Percentiles rank a stretch among this genome's conserved stretches.
These are phyloP conservation scores for Arctium minus DNA, from an alignment of 129 eudicot genomes.

Conservation along the genomic window DNA sequence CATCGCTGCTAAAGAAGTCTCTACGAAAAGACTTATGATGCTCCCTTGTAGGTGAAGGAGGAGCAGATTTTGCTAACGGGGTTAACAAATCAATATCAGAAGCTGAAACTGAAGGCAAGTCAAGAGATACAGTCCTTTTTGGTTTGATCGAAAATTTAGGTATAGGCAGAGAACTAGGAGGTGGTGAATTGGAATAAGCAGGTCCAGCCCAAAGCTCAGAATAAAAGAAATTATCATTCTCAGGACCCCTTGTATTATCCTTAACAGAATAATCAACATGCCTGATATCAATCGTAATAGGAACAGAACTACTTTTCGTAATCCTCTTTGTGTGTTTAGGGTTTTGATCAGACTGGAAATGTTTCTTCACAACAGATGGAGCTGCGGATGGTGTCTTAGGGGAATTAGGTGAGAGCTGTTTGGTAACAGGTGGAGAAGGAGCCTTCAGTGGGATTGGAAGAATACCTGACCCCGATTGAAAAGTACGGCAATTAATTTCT, in stretches of 20 bases:
- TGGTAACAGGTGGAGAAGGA: constrained; percentile 22
- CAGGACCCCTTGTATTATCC: constrained; percentile 9
- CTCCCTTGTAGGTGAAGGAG: constrained; percentile 72
- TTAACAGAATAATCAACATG: neutral
- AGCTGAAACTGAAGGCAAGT: constrained; percentile 43
- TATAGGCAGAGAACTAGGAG: constrained; percentile 91
- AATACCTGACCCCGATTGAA: constrained; percentile 67
- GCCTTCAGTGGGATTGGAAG: constrained; percentile 42
- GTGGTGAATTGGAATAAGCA: constrained; percentile 91
- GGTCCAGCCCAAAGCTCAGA: constrained; percentile 99
- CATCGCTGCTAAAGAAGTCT: constrained; percentile 46
- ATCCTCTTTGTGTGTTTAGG: constrained; percentile 20
- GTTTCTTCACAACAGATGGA: constrained; percentile 17
- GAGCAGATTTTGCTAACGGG: constrained; percentile 75
- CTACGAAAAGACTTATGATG: constrained; percentile 33
- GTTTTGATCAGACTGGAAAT: constrained; percentile 28
- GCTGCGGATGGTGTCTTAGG: constrained; percentile 22
- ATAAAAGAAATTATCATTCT: constrained; percentile 35
- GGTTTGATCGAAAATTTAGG: constrained; percentile 74
- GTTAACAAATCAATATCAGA: constrained; percentile 43
- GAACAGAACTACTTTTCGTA: constrained; percentile 33
- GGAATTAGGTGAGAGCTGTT: constrained; percentile 8
- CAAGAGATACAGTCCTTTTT: constrained; percentile 75
- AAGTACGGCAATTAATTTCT: constrained; percentile 68
- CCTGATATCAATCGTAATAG: constrained; percentile 42